Evolutionary conservation across 148 eudicot species (phyloP), one percentile per base, ranked within the genome.

Genomic region (Beta vulgaris): DNA sequence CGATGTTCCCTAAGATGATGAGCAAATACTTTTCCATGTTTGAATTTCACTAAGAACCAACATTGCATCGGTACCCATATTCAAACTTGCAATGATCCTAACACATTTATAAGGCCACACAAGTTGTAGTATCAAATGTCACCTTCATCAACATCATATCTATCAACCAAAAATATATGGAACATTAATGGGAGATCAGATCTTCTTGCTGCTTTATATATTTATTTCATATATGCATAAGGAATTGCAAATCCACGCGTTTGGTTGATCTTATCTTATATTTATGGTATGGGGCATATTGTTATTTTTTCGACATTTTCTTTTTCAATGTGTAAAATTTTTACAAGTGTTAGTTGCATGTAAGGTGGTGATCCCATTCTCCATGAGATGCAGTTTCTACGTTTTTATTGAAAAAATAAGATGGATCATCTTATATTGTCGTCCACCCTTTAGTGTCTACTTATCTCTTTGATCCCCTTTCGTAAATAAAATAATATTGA

Each of bases 361-460:
- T 61, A 70, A 32, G 16, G 60, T 43, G 40, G n/a, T 11, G 26
- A 19, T 13, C 1, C 25, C 28, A 19, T 19, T 29, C 26, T 70
- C 61, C 61, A 70, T 51, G 73, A 44, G 72, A 31, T 51, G 59
- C 57, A 69, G 31, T 26, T 69, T 69, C 73, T 28, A 49, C 16
- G 42, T 7, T 69, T 69, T 46, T n/a, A n/a, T n/a, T 69, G 71
- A 68, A 68, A 15, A 43, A 14, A 0, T 21, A 19, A 8, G 57
- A 25, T 19, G 6, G n/a, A 9, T 19, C 57, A 51, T 21, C n/a
- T 51, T 12, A 51, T 51, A 18, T 21, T 25, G 21, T 21, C 55
- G 21, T 3, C 4, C 43, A 39, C 9, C 43, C 4, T 39, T 51
- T 21, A 19, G 6, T 25, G 19, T 51, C 21, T 51, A 9, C n/a